A percentile compares a stretch with the other conserved stretches of the same genome.
Conservation (phyloP, 2,329 filamentous ascomycete genomes). For the Lachnellula subtilissima region DNA sequence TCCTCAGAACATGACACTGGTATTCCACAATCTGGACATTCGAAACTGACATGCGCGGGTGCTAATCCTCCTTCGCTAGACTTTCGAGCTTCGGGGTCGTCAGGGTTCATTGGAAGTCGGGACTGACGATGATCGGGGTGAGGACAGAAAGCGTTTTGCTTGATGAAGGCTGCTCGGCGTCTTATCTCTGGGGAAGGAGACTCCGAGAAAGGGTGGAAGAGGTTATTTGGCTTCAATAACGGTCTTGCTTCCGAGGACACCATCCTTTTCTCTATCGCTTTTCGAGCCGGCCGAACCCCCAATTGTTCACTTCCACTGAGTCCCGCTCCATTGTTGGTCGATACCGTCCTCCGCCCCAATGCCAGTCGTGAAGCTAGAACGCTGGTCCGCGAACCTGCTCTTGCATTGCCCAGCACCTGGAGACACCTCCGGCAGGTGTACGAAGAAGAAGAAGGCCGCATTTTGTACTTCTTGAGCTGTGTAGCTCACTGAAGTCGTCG, state of each 20-base stretch:
- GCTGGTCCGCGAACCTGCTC: constrained; percentile 13
- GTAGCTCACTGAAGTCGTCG: not conserved
- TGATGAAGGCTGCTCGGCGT: constrained; percentile 82
- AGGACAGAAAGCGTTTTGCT: constrained; percentile 87
- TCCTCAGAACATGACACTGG: constrained; percentile 91
- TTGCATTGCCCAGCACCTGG: constrained; percentile 20
- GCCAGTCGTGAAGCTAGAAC: constrained; percentile 12
- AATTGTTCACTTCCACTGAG: constrained; percentile 11
- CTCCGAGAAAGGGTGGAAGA: constrained; percentile 87
- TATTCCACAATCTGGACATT: constrained; percentile 93
- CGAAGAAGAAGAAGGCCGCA: constrained; percentile 6
- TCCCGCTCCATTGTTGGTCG: constrained; percentile 14
- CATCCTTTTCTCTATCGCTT: constrained; percentile 16
- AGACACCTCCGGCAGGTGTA: constrained; percentile 32
- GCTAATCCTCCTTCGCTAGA: constrained; percentile 51
- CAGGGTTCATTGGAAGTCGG: constrained; percentile 58
- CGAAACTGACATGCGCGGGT: constrained; percentile 81
- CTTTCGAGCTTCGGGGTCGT: constrained; percentile 59
- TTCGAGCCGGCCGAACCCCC: constrained; percentile 4
- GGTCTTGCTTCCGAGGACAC: constrained; percentile 24
- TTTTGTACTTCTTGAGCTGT: not conserved
- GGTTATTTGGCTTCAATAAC: constrained; percentile 57
- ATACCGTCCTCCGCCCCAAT: constrained; percentile 21
- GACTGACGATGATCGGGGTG: constrained; percentile 82
- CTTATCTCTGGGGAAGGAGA: constrained; percentile 88